Conservation (phyloP, 805 yeast genomes). For the Geotrichum ghanense region DNA sequence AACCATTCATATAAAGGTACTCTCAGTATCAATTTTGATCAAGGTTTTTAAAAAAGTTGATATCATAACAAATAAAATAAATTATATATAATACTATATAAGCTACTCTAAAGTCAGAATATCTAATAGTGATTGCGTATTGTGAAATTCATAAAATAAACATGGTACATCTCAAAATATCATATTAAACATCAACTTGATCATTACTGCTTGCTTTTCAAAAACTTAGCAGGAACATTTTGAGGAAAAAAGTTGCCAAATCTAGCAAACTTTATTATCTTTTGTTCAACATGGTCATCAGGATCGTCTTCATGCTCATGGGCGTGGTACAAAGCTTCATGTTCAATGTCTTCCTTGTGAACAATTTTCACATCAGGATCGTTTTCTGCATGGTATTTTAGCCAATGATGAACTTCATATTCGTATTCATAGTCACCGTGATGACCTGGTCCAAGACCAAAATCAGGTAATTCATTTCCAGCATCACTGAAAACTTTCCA, state of each 20-base stretch:
- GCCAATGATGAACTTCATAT: slow-evolving; percentile 94
- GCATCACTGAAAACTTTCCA: slow-evolving; percentile 48
- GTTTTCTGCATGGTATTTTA: slow-evolving; percentile 39
- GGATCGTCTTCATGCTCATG: slow-evolving; percentile 62
- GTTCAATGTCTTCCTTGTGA: slow-evolving; percentile 82
- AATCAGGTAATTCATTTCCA: slow-evolving; percentile 78
- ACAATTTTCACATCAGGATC: slow-evolving; percentile 76
- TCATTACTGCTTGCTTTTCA: not conserved
- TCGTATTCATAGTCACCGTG: slow-evolving; percentile 90
- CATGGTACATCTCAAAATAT: too few species aligned
- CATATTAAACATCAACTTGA: too few species aligned
- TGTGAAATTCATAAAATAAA: too few species aligned
- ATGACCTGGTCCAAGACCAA: slow-evolving; percentile 89
- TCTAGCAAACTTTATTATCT: not conserved
- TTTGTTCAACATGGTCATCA: not conserved
- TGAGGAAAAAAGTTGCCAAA: not conserved
- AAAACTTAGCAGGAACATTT: not conserved
- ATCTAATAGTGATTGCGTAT: too few species aligned
- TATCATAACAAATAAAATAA: too few species aligned
- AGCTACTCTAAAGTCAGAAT: too few species aligned
- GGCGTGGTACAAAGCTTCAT: slow-evolving; percentile 75
- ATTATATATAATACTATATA: too few species aligned
- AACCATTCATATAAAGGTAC: too few species aligned
- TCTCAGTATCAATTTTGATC: too few species aligned
- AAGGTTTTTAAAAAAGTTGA: too few species aligned